phyloP scores from a whole-genome alignment of 2,329 filamentous ascomycete species.

The Ophioceras dolichostomum region DNA sequence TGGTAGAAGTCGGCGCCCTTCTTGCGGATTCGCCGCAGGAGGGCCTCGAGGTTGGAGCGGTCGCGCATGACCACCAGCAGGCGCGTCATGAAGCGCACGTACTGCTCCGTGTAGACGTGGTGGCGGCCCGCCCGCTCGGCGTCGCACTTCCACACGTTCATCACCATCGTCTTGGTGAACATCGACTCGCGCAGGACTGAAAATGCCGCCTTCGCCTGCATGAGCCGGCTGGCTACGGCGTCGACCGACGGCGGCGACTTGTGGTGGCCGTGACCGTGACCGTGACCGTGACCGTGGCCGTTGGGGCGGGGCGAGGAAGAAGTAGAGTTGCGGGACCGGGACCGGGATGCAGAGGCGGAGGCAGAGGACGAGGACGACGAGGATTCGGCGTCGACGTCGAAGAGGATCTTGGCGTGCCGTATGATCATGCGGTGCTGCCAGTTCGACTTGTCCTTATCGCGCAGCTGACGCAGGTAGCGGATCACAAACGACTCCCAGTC shows the following conservation, averaged over 20 bases:
- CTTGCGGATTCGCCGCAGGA: slow-evolving; percentile 69
- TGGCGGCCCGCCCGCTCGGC: slow-evolving; percentile 73
- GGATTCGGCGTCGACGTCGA: slow-evolving; percentile 24
- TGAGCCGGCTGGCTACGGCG: slow-evolving; percentile 31
- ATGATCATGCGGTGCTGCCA: slow-evolving; percentile 92
- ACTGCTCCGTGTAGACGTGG: slow-evolving; percentile 83
- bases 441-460: slow-evolving; percentile 75
- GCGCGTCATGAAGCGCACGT: slow-evolving; percentile 69
- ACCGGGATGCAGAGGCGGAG: too few species aligned
- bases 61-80: slow-evolving; percentile 67
- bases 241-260: too few species aligned
- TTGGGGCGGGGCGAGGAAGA: too few species aligned
- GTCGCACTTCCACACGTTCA: slow-evolving; percentile 93
- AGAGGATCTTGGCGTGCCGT: slow-evolving; percentile 50
- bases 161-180: slow-evolving; percentile 90
- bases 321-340: too few species aligned
- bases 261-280: too few species aligned
- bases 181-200: slow-evolving; percentile 58
- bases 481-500: slow-evolving; percentile 47
- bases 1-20: slow-evolving; percentile 66
- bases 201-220: slow-evolving; percentile 68
- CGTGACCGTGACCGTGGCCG: too few species aligned
- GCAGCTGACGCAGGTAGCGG: slow-evolving; percentile 34
- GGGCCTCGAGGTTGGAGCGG: slow-evolving; percentile 60
- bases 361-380: slow-evolving; percentile 12